These are phyloP conservation scores for Athelia psychrophila DNA, from an alignment of 1,284 basidiomycete genomes.

Conservation along the genomic window DNA sequence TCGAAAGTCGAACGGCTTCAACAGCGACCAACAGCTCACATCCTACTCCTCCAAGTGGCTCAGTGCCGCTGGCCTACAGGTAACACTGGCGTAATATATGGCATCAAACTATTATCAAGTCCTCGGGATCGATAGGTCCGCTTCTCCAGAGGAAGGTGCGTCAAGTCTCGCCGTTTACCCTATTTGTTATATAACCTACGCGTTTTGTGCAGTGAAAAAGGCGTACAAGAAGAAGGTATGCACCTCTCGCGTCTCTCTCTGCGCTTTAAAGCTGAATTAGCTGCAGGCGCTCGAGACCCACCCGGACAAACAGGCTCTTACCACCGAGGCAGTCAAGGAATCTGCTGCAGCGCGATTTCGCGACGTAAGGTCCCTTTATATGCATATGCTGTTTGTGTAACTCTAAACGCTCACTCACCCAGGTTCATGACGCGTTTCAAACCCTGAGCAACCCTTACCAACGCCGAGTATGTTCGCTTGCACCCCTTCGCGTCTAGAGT, in stretches of 20 bases:
- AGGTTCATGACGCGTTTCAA: constrained; percentile 59
- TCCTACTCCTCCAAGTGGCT: too few species aligned
- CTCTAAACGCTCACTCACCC: constrained; percentile 6
- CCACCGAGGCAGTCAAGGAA: constrained; percentile 43
- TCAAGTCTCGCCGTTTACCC: constrained; percentile 4
- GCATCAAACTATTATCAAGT: constrained; percentile 10
- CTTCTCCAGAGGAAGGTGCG: constrained; percentile 32
- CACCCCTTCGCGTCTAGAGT: background rate
- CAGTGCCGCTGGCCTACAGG: too few species aligned
- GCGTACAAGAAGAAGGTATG: constrained; percentile 52
- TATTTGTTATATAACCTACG: background rate
- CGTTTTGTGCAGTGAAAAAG: constrained; percentile 48
- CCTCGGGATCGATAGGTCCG: constrained; percentile 2
- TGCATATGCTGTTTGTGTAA: constrained; percentile 25
- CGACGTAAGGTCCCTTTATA: constrained; percentile 29
- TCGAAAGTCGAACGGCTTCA: too few species aligned
- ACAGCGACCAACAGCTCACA: too few species aligned
- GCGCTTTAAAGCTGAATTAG: background rate
- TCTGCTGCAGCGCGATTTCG: constrained; percentile 51
- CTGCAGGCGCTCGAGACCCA: constrained; percentile 55
- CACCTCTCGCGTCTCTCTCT: background rate
- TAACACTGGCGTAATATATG: too few species aligned
- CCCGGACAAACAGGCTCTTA: constrained; percentile 57
- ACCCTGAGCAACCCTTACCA: constrained; percentile 52
- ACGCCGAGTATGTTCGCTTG: constrained; percentile 50